Evolutionary conservation across 1,284 basidiomycete species (phyloP).

Genomic region (Athelia psychrophila): DNA sequence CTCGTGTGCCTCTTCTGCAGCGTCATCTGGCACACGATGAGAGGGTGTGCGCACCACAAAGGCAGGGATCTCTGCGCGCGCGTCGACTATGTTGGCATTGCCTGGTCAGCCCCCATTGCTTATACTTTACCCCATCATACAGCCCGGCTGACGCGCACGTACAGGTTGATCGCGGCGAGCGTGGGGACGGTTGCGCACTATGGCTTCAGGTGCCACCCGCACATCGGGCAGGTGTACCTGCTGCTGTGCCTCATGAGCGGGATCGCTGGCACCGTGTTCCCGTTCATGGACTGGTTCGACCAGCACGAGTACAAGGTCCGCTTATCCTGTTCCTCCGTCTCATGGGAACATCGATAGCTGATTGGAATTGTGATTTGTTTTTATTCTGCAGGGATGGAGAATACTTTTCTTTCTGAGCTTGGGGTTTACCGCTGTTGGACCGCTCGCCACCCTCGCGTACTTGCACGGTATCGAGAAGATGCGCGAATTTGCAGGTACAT

Average conservation of each 20-base stretch:
- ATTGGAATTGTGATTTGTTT: too few relatives aligned
- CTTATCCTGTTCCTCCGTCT: neutral
- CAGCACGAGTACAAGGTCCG: slow-evolving; percentile 70
- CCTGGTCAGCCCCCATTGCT: slow-evolving; percentile 53
- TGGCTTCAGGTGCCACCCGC: slow-evolving; percentile 67
- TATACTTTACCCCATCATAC: too few relatives aligned
- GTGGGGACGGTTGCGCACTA: slow-evolving; percentile 71
- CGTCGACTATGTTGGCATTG: slow-evolving; percentile 81
- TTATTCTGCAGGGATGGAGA: slow-evolving; percentile 58
- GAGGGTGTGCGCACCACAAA: slow-evolving; percentile 71
- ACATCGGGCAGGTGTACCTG: slow-evolving; percentile 51
- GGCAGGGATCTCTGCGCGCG: slow-evolving; percentile 78
- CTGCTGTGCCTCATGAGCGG: slow-evolving; percentile 64
- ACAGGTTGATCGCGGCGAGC: slow-evolving; percentile 72
- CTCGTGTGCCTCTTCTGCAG: slow-evolving; percentile 71
- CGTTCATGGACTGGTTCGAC: slow-evolving; percentile 91
- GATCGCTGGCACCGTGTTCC: slow-evolving; percentile 74
- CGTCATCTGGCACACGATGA: slow-evolving; percentile 81
- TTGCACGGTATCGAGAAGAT: slow-evolving; percentile 57
- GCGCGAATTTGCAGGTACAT: slow-evolving; percentile 41
- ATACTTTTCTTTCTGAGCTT: slow-evolving; percentile 82
- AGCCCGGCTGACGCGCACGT: neutral
- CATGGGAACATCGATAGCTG: too few relatives aligned
- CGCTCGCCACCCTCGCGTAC: slow-evolving; percentile 62
- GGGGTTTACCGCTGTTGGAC: slow-evolving; percentile 64